Evolutionary conservation across 352 stramenopile genomes (phyloP), one percentile per base, ranked within the genome.

Genomic region (Pythium pyrilobum): DNA sequence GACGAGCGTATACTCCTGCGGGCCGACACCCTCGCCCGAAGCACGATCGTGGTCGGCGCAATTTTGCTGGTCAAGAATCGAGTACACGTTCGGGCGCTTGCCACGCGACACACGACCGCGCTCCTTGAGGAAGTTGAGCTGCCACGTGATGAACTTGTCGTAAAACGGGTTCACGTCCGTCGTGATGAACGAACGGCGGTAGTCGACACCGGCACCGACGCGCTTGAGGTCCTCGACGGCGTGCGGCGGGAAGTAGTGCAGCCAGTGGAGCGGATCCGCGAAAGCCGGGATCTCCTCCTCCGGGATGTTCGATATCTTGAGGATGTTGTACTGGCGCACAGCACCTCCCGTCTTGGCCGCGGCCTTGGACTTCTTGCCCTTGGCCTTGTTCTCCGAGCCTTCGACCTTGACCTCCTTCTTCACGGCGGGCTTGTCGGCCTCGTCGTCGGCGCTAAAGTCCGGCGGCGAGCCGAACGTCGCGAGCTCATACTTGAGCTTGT

Each of bases 121-220:
- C 56, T 96, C 92, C 36, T 96, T 93, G 13, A 99, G 77, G 32
- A 89, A 96, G 72, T 98, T 96, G 61, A 99, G 98, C 78, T 99
- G 97, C 97, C 97, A 99, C 43, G 86, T 93, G 66, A 99, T 98
- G 75, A 99, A 99, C 34, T 90, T 83, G 68, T 99, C 96, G 77
- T 99, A 99, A 72, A 98, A 99, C 16, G 95, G 95, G 77, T 99
- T 99, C 28, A 98, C 89, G 37, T 97, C 86, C 31, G 97, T 99
- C 16, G 97, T 99, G 67, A 99, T 99, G 77, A 99, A 99, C 28
- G 91, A 96, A 25, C 97, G 86, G 55, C 97, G 77, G 96, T 97
- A 99, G 74, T 99, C 97, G 13, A 99, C 93, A 62, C 86, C 90
- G 42, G 94, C 82, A 37, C 97, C 97, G 64, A 99, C 99, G 50